Evolutionary conservation across 2,329 filamentous ascomycete species (phyloP).

Genomic region (Sclerotinia minor): DNA sequence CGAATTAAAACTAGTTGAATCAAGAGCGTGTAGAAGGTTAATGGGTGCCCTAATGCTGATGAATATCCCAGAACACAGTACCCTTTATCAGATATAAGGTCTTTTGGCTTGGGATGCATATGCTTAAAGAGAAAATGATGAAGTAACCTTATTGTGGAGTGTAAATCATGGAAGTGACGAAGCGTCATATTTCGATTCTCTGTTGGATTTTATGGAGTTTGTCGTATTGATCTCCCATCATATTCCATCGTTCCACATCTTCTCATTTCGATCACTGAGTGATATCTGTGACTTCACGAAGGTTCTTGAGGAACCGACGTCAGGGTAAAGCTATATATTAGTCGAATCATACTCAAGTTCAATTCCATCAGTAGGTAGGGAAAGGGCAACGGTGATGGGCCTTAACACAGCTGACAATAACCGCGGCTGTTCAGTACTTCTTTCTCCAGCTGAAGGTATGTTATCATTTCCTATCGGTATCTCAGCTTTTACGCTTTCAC

Average conservation of each 20-base stretch:
- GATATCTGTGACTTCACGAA: background rate
- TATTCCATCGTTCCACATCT: background rate
- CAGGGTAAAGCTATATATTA: background rate
- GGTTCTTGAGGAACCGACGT: background rate
- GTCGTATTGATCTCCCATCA: too few relatives aligned
- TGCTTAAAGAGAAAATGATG: background rate
- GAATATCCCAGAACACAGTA: background rate
- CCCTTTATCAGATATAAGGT: background rate
- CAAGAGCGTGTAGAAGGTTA: background rate
- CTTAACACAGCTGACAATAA: too few relatives aligned
- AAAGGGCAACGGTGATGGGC: background rate
- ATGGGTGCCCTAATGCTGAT: background rate
- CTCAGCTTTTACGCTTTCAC: background rate
- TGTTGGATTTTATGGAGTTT: background rate
- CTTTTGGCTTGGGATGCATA: too few relatives aligned
- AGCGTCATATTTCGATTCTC: too few relatives aligned
- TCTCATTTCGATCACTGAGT: too few relatives aligned
- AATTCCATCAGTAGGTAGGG: background rate
- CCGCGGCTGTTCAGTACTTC: background rate
- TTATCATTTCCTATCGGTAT: too few relatives aligned
- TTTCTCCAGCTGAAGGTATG: background rate
- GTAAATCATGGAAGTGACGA: background rate
- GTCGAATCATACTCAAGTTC: background rate
- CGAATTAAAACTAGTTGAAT: background rate
- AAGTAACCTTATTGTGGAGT: background rate